These are phyloP conservation scores for Neurospora sp. DNA, from an alignment of 495 filamentous ascomycete genomes.

Conservation along the genomic window DNA sequence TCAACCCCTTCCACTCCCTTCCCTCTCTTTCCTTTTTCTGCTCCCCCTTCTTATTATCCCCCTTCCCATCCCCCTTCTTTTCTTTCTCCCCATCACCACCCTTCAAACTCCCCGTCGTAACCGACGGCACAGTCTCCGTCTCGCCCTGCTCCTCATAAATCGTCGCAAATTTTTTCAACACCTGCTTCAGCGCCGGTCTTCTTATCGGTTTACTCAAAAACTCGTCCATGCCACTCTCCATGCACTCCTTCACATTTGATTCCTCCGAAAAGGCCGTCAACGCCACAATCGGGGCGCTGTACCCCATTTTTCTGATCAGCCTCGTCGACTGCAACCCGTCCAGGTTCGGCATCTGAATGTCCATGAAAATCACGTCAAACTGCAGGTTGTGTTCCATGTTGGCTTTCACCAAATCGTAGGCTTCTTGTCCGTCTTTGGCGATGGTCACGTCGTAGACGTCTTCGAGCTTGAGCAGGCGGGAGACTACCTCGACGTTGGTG, in stretches of 20 bases:
- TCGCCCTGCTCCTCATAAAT: slow-evolving; percentile 44
- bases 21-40: background rate
- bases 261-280: slow-evolving; percentile 86
- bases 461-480: slow-evolving; percentile 44
- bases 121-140: slow-evolving; percentile 20
- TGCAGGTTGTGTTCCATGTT: slow-evolving; percentile 61
- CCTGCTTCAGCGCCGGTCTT: slow-evolving; percentile 72
- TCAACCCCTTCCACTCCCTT: background rate
- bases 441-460: slow-evolving; percentile 61
- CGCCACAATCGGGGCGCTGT: slow-evolving; percentile 81
- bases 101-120: background rate
- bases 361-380: slow-evolving; percentile 90
- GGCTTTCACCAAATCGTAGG: slow-evolving; percentile 72
- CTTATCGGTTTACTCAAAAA: slow-evolving; percentile 75
- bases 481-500: slow-evolving; percentile 90
- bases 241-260: slow-evolving; percentile 76
- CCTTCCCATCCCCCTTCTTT: background rate
- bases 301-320: slow-evolving; percentile 81
- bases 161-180: slow-evolving; percentile 57
- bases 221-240: slow-evolving; percentile 66
- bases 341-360: slow-evolving; percentile 90
- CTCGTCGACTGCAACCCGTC: slow-evolving; percentile 81
- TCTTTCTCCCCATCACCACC: no score
- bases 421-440: slow-evolving; percentile 83
- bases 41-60: background rate